Evolutionary conservation across 176 grass and related monocot genomes (phyloP).

Genomic region (Triticum urartu): DNA sequence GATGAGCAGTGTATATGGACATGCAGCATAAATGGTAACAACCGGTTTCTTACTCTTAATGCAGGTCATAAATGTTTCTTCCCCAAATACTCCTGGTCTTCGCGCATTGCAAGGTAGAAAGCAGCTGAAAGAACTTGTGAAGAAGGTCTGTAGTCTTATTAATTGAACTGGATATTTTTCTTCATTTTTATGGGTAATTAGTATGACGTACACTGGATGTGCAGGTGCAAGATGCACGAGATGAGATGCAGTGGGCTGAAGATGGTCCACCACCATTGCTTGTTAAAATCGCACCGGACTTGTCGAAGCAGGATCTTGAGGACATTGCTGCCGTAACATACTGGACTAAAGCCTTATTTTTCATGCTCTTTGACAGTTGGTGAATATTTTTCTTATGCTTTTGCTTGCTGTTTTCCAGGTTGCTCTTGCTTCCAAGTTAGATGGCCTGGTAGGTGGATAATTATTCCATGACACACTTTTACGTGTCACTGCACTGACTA

Average conservation of each 20-base stretch:
- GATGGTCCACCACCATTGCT: slow-evolving; percentile 92
- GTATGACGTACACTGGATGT: slow-evolving; percentile 22
- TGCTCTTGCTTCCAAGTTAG: slow-evolving; percentile 81
- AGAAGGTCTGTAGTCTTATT: slow-evolving; percentile 53
- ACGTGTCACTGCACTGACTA: not conserved
- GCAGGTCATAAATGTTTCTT: slow-evolving; percentile 97
- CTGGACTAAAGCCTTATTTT: slow-evolving; percentile 23
- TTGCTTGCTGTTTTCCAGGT: slow-evolving; percentile 58
- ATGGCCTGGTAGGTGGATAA: slow-evolving; percentile 80
- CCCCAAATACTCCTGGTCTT: slow-evolving; percentile 97
- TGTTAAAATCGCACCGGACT: slow-evolving; percentile 94
- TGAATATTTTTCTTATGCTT: slow-evolving; percentile 38
- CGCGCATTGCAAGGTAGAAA: slow-evolving; percentile 89
- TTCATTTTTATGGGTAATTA: slow-evolving; percentile 15
- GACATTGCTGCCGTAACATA: slow-evolving; percentile 82
- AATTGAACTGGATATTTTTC: slow-evolving; percentile 3
- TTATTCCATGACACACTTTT: not conserved
- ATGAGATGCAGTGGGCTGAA: slow-evolving; percentile 99
- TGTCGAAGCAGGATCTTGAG: slow-evolving; percentile 94
- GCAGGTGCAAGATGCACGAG: slow-evolving; percentile 93
- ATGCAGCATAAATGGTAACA: not conserved
- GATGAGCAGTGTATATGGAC: slow-evolving; percentile 1
- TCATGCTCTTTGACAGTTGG: not conserved
- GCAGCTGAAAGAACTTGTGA: slow-evolving; percentile 92
- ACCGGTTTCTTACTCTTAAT: slow-evolving; percentile 13